phyloP scores from a whole-genome alignment of 257 asterid genomes.

The Ajuga chamaepitys region DNA sequence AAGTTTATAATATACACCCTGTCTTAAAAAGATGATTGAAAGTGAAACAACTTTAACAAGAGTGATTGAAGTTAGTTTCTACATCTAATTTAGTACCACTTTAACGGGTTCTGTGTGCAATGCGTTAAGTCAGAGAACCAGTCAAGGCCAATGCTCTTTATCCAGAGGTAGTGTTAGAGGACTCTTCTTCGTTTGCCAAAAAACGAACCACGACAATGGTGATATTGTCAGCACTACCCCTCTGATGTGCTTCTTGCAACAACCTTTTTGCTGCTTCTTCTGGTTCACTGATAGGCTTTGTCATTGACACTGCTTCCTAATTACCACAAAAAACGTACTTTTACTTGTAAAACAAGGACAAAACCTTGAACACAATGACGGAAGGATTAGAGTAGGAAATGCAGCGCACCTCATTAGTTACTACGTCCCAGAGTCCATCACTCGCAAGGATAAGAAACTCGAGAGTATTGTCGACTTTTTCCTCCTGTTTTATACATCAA shows the following conservation, averaged over 20 bases:
- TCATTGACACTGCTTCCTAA: conserved; percentile 78
- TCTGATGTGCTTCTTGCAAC: conserved; percentile 66
- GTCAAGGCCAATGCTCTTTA: conserved; percentile 9
- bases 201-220: conserved; percentile 70
- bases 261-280: conserved; percentile 75
- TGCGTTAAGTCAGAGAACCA: too few species aligned
- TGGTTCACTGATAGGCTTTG: conserved; percentile 59
- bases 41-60: too few species aligned
- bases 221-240: conserved; percentile 79
- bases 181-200: conserved; percentile 27
- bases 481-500: conserved; percentile 43
- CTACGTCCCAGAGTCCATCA: conserved; percentile 89
- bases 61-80: too few species aligned
- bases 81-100: neutral
- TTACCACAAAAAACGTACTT: too few species aligned
- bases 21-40: too few species aligned
- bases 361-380: too few species aligned
- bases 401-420: conserved; percentile 54
- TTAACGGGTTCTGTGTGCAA: too few species aligned
- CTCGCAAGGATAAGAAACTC: conserved; percentile 89
- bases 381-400: neutral
- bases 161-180: conserved; percentile 28
- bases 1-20: too few species aligned
- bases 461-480: conserved; percentile 57
- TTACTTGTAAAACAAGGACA: too few species aligned